Evolutionary conservation across 2,329 filamentous ascomycete genomes (phyloP), one percentile per base, ranked within the genome.

Genomic region (Escovopsis sp.): DNA sequence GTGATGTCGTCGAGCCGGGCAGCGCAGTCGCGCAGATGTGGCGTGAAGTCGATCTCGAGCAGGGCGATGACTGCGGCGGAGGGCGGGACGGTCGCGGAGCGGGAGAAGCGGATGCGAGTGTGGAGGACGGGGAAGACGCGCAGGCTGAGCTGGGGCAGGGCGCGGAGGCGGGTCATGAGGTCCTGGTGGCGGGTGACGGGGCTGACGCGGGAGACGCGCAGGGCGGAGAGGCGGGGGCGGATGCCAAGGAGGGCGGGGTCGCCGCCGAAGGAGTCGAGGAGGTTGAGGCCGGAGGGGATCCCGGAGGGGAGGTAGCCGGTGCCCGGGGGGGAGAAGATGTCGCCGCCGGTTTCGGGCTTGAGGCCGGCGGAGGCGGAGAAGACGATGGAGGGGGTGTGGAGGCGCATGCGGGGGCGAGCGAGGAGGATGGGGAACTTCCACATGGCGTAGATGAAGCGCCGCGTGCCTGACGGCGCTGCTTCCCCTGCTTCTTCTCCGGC

Each of bases 21-120:
- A 46, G 74, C 68, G 52, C 74, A 82, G 33, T 76, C 70, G 8
- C 21, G 9, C 38, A 79, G 72, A 49, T 78, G 74, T 6, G 76
- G 68, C 0, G 79, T 81, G 41, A 83, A 76, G 55, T 86, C 81
- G 27, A 86, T 55, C 48, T 86, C 80, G 4, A 87, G 60, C 35
- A 81, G 71, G 8, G 79, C 78, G 39, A 86, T 69, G 11, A 84
- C 61, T 14, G 74, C 67, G 3, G 72, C 54, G 39, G 68, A 72
- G 9, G 72, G 60, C 3, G 75, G 72, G 8, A 63, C 60, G 1
- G 65, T 65, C 45, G 66, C 71, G 6, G 79, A 67, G 40, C 75
- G 68, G 4, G 79, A 76, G 51, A 85, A 85, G 33, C 79, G 68
- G 38, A 87, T 71, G 29, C 80, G 70, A 33, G 79, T 78, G 51